phyloP scores from a whole-genome alignment of 306 rosid genomes.

The Cicer pinnatifidum region DNA sequence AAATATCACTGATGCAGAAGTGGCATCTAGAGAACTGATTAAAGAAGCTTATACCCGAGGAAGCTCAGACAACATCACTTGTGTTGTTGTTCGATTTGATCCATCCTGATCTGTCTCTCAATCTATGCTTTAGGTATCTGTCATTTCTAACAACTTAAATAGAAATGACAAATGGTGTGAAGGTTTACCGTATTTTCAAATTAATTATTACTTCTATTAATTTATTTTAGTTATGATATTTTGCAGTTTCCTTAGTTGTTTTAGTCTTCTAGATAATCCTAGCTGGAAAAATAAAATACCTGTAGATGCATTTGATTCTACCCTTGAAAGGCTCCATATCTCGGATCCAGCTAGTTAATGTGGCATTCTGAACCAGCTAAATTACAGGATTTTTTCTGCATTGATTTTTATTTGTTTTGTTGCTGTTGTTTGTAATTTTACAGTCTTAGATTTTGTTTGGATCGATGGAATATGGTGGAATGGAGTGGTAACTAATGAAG shows the following conservation, averaged over 20 bases:
- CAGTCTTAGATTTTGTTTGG: too few relatives aligned
- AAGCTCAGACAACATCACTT: constrained; percentile 89
- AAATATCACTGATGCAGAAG: constrained; percentile 73
- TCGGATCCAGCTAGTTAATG: constrained; percentile 33
- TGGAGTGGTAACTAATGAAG: too few relatives aligned
- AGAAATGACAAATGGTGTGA: constrained; percentile 28
- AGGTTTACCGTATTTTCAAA: constrained; percentile 24
- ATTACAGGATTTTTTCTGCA: constrained; percentile 19
- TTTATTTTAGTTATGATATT: constrained; percentile 31
- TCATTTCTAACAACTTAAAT: constrained; percentile 38
- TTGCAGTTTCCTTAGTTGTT: constrained; percentile 46
- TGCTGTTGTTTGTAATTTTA: too few relatives aligned
- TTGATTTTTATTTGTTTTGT: constrained; percentile 16
- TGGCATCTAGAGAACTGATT: constrained; percentile 71
- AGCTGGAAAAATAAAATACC: constrained; percentile 23
- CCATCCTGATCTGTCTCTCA: constrained; percentile 49
- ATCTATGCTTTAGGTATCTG: constrained; percentile 37
- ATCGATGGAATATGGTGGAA: too few relatives aligned
- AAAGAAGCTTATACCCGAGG: constrained; percentile 80
- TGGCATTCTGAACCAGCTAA: constrained; percentile 34
- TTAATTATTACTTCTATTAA: neutral
- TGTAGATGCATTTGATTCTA: constrained; percentile 37
- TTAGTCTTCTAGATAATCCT: constrained; percentile 18
- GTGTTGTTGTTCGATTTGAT: constrained; percentile 83
- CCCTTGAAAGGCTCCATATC: constrained; percentile 13